Evolutionary conservation across 2,329 filamentous ascomycete species (phyloP).

Genomic region (Ophiosphaerella narmari): DNA sequence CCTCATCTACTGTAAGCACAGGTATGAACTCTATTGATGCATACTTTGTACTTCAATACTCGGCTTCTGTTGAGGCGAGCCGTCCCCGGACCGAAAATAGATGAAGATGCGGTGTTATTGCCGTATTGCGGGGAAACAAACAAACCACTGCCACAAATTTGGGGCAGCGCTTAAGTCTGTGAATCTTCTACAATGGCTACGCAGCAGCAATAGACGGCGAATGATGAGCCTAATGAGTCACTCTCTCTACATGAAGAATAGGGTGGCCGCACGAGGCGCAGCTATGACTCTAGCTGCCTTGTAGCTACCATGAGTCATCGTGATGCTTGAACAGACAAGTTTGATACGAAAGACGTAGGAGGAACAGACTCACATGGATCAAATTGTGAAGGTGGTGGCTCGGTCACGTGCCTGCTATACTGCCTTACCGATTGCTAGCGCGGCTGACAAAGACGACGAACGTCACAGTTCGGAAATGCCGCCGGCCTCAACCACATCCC

Average conservation of each 20-base stretch:
- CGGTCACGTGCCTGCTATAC: not conserved
- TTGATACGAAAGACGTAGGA: no score
- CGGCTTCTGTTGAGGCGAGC: conserved; percentile 8
- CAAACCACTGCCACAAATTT: not conserved
- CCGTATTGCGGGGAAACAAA: conserved; percentile 7
- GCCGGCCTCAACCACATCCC: no score
- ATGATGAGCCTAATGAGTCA: no score
- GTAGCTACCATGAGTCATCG: no score
- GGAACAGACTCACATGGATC: no score
- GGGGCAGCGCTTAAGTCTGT: no score
- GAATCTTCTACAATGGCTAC: no score
- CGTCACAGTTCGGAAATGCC: not conserved
- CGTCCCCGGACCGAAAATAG: conserved; percentile 3
- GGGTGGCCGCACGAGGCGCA: no score
- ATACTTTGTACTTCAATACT: not conserved
- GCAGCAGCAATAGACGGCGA: no score
- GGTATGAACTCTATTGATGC: not conserved
- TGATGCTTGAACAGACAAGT: no score
- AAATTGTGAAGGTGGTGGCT: not conserved
- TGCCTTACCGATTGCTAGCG: not conserved
- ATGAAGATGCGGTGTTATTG: not conserved
- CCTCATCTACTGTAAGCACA: not conserved
- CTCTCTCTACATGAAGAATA: no score
- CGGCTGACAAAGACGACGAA: not conserved
- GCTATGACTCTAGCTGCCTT: no score